Conservation (phyloP, 192 early-diverging fungal species). For the Umbelopsis ramanniana region DNA sequence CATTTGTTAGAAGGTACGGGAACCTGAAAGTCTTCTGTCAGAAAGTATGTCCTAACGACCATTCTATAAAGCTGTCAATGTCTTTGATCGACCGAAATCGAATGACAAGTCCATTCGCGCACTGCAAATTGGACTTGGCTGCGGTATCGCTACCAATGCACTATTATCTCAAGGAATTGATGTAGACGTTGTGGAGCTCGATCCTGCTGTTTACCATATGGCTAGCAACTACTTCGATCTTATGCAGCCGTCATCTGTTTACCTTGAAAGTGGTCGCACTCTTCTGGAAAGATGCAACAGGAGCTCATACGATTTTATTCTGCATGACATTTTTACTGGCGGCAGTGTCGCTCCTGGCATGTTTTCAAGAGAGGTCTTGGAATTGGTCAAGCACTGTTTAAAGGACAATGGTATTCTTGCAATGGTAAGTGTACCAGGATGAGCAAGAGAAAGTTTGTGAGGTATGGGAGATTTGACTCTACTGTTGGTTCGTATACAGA, state of each 20-base stretch:
- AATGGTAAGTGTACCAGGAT: slow-evolving; percentile 51
- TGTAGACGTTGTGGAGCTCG: slow-evolving; percentile 87
- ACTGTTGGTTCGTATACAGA: slow-evolving; percentile 44
- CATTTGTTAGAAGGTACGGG: slow-evolving; percentile 83
- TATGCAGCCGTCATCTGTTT: slow-evolving; percentile 44
- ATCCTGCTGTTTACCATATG: slow-evolving; percentile 71
- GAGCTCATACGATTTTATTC: slow-evolving; percentile 76
- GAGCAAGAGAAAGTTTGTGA: background rate
- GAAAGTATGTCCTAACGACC: background rate
- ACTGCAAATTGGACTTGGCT: slow-evolving; percentile 72
- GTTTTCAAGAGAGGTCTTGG: slow-evolving; percentile 75
- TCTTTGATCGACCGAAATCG: background rate
- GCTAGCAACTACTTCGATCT: slow-evolving; percentile 75
- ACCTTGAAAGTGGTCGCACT: slow-evolving; percentile 75
- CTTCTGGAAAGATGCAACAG: slow-evolving; percentile 65
- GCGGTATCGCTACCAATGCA: slow-evolving; percentile 74
- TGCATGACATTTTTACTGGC: slow-evolving; percentile 96
- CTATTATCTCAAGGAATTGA: slow-evolving; percentile 59
- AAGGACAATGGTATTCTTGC: slow-evolving; percentile 79
- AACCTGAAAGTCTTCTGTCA: slow-evolving; percentile 36
- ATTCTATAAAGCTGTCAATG: background rate
- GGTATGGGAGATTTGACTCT: background rate
- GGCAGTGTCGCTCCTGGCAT: slow-evolving; percentile 74
- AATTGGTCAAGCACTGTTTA: slow-evolving; percentile 67
- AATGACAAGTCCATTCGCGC: background rate